A percentile compares a stretch with the other conserved stretches of the same genome.
phyloP scores from a whole-genome alignment of 441 rosid species.

The Corymbia citriodora region DNA sequence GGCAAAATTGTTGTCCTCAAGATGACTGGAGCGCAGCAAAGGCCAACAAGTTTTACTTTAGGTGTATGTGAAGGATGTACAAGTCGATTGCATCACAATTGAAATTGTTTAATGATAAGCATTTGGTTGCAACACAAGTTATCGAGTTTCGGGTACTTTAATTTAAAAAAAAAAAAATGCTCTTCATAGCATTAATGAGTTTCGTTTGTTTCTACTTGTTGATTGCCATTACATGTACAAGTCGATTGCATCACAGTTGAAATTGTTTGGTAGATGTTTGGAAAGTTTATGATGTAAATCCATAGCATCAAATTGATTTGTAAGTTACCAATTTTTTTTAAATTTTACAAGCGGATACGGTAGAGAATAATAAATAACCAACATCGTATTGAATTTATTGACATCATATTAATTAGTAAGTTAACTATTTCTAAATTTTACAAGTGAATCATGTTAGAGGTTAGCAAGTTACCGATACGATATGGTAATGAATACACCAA shows the following conservation, averaged over 20 bases:
- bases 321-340: neutral
- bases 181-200: neutral
- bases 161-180: accelerated
- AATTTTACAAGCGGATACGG: neutral
- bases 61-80: neutral
- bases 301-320: neutral
- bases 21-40: neutral
- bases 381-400: accelerated
- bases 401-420: neutral
- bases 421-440: neutral
- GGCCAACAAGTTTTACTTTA: neutral
- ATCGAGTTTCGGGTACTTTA: neutral
- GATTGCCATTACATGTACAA: neutral
- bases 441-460: neutral
- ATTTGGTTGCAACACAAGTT: neutral
- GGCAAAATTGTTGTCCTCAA: neutral
- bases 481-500: neutral
- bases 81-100: neutral
- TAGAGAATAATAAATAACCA: neutral
- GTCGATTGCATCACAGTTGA: no score
- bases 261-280: neutral
- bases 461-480: neutral
- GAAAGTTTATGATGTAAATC: neutral
- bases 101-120: neutral
- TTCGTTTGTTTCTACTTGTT: neutral